phyloP scores from a whole-genome alignment of 371 early-diverging fungal species.

The Mortierella sp. region DNA sequence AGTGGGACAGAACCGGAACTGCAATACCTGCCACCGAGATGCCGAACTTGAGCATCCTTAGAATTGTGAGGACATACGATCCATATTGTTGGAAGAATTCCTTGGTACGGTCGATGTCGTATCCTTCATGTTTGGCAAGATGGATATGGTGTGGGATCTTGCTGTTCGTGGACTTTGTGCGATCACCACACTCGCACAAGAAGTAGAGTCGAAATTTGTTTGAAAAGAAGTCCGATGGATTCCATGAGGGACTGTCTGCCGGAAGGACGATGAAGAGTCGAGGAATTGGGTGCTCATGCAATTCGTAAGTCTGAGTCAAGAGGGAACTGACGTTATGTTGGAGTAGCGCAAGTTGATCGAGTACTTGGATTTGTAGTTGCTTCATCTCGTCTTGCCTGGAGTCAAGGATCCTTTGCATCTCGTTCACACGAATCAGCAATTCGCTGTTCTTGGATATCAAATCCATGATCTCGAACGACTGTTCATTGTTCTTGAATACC shows the following conservation, averaged over 20 bases:
- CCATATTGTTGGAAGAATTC: slow-evolving; percentile 18
- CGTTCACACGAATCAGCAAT: too few relatives aligned
- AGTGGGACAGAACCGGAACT: slow-evolving; percentile 4
- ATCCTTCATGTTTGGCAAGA: slow-evolving; percentile 24
- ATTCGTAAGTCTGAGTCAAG: slow-evolving; percentile 10
- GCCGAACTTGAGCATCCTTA: slow-evolving; percentile 13
- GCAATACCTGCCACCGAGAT: slow-evolving; percentile 11
- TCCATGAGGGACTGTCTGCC: not conserved
- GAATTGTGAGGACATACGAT: slow-evolving; percentile 10
- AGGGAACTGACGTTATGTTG: slow-evolving; percentile 13
- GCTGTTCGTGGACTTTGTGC: slow-evolving; percentile 8
- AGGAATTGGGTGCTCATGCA: slow-evolving; percentile 15
- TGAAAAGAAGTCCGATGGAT: not conserved
- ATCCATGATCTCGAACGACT: too few relatives aligned
- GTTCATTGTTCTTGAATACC: too few relatives aligned
- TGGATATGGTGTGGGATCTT: slow-evolving; percentile 16
- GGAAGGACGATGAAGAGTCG: slow-evolving; percentile 21
- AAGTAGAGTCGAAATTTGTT: slow-evolving; percentile 25
- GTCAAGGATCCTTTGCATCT: too few relatives aligned
- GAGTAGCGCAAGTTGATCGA: slow-evolving; percentile 16
- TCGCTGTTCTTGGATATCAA: not conserved
- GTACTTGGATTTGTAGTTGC: not conserved
- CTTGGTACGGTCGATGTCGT: not conserved
- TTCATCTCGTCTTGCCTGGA: too few relatives aligned
- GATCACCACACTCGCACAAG: slow-evolving; percentile 24